Percentiles rank a stretch among this genome's conserved stretches.
phyloP scores from a whole-genome alignment of 768 basidiomycete species.

The Tephrocybe sp. region DNA sequence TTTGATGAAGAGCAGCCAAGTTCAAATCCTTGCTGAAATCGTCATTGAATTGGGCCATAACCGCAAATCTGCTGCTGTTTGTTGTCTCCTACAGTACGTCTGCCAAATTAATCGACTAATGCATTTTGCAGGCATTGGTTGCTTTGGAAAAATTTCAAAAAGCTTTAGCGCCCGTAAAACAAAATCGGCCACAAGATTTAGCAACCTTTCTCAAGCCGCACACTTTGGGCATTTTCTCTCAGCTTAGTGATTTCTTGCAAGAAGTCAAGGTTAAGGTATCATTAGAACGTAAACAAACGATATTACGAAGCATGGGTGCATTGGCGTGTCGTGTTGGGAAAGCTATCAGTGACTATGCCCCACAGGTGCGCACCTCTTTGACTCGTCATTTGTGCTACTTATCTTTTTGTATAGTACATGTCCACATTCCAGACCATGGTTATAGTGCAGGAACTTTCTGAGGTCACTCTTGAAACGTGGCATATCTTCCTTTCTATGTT shows the following conservation, averaged over 20 bases:
- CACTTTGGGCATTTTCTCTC: constrained; percentile 82
- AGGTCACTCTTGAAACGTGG: constrained; percentile 83
- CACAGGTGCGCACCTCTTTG: constrained; percentile 62
- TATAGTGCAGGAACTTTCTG: constrained; percentile 69
- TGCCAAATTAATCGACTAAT: background rate
- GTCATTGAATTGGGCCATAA: constrained; percentile 79
- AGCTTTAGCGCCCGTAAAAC: constrained; percentile 34
- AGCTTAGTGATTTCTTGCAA: constrained; percentile 84
- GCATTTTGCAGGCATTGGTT: constrained; percentile 30
- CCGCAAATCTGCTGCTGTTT: constrained; percentile 46
- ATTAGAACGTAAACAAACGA: constrained; percentile 65
- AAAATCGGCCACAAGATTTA: constrained; percentile 37
- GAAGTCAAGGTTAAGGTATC: constrained; percentile 80
- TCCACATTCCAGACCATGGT: constrained; percentile 92
- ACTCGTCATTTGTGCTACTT: constrained; percentile 7
- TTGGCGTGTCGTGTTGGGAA: constrained; percentile 72
- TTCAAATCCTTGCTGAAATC: constrained; percentile 72
- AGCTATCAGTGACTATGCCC: constrained; percentile 72
- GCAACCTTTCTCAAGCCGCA: constrained; percentile 67
- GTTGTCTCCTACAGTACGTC: constrained; percentile 14
- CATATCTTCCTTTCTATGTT: constrained; percentile 70
- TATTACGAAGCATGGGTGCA: constrained; percentile 75
- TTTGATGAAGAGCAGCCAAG: constrained; percentile 65
- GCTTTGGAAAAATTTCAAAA: constrained; percentile 45
- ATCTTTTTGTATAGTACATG: constrained; percentile 68